These are phyloP conservation scores for Abrus pulchellus DNA, from an alignment of 306 rosid species.

Conservation along the genomic window DNA sequence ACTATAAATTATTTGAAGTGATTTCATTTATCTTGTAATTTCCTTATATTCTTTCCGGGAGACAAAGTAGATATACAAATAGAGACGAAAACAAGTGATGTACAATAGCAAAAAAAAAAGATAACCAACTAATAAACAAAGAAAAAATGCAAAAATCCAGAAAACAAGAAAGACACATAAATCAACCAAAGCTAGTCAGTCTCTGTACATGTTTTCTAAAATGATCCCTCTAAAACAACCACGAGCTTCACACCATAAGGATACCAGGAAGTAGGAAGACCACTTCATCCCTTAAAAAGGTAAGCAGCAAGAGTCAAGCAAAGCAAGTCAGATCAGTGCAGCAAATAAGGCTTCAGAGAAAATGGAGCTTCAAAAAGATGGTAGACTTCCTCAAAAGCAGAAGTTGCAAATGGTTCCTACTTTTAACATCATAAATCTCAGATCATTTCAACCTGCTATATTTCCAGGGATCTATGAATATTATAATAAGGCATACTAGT, in stretches of 20 bases:
- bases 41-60: slow-evolving; percentile 23
- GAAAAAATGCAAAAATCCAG: not conserved
- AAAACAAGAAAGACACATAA: not conserved
- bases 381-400: slow-evolving; percentile 18
- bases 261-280: not conserved
- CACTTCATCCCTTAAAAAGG: not conserved
- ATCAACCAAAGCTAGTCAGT: not conserved
- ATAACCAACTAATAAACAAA: slow-evolving; percentile 18
- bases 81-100: slow-evolving; percentile 13
- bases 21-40: slow-evolving; percentile 6
- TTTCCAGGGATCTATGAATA: slow-evolving; percentile 1
- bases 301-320: not conserved
- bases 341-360: slow-evolving; percentile 22
- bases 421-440: slow-evolving; percentile 12
- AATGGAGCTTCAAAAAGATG: slow-evolving; percentile 5
- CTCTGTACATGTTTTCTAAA: slow-evolving; percentile 13
- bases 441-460: slow-evolving; percentile 24
- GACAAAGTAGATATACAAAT: not conserved
- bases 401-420: slow-evolving; percentile 29
- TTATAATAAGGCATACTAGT: not conserved
- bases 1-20: slow-evolving; percentile 5
- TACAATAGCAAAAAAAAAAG: not conserved
- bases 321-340: slow-evolving; percentile 9
- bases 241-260: not conserved
- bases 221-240: slow-evolving; percentile 6